Percentiles rank a stretch among this genome's conserved stretches.
Evolutionary conservation across 768 basidiomycete species (phyloP).

Genomic region (Suillus placidus): DNA sequence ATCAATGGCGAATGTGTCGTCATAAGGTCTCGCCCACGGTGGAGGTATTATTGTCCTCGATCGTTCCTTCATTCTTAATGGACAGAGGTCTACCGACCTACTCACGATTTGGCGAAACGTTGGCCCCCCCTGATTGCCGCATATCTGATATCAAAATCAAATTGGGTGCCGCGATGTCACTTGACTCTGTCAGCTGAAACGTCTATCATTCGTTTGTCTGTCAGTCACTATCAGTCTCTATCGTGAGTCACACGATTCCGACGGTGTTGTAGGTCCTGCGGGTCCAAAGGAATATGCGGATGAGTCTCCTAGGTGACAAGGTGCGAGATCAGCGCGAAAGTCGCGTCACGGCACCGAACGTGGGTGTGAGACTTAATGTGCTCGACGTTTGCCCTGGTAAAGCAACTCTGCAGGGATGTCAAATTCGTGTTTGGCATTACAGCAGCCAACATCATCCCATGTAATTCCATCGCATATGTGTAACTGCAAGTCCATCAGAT

Average conservation of each 20-base stretch:
- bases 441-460: not conserved
- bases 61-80: not conserved
- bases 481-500: not conserved
- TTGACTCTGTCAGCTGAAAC: not conserved
- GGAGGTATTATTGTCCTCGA: not conserved
- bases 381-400: not conserved
- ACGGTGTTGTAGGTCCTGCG: not conserved
- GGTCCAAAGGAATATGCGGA: not conserved
- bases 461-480: not conserved
- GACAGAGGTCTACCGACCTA: not conserved
- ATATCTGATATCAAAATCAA: not conserved
- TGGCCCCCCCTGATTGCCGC: not conserved
- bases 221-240: not conserved
- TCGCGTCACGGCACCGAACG: conserved; percentile 2
- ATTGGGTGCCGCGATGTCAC: not conserved
- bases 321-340: not conserved
- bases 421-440: not conserved
- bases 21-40: not conserved
- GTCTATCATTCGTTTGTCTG: not conserved
- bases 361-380: not conserved
- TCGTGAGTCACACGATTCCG: not conserved
- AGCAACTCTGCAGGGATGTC: not conserved
- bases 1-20: not conserved
- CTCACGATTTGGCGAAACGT: not conserved
- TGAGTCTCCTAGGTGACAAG: not conserved